Percentiles rank a stretch among this genome's conserved stretches.
Evolutionary conservation across 331 rosid genomes (phyloP).

Genomic region (Rhamnella rubrinervis): DNA sequence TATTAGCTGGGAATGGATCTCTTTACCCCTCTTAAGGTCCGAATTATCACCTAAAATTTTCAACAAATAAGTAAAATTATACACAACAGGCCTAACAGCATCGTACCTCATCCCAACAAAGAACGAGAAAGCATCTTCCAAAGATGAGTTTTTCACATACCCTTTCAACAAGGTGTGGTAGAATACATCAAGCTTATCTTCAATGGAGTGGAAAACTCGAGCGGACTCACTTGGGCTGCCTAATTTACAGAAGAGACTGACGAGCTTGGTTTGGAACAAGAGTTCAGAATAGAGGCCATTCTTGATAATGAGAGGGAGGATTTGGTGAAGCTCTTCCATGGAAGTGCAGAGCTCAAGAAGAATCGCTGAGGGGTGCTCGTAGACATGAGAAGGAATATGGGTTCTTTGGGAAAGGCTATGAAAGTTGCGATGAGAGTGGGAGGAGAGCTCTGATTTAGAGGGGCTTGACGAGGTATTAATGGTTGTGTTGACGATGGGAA

Average conservation of each 20-base stretch:
- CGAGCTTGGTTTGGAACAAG: constrained; percentile 80
- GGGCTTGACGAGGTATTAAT: constrained; percentile 1
- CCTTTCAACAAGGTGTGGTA: constrained; percentile 92
- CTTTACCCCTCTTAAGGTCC: constrained; percentile 70
- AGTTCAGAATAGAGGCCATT: constrained; percentile 71
- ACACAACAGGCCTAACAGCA: constrained; percentile 70
- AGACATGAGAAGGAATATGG: constrained; percentile 77
- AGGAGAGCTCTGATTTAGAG: not conserved
- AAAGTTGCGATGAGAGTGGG: constrained; percentile 5
- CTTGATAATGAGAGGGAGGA: constrained; percentile 64
- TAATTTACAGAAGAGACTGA: constrained; percentile 72
- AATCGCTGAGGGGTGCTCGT: constrained; percentile 76
- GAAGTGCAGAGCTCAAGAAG: constrained; percentile 85
- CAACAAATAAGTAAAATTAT: constrained; percentile 78
- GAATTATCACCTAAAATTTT: constrained; percentile 63
- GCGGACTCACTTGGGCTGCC: constrained; percentile 60
- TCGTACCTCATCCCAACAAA: constrained; percentile 60
- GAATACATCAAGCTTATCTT: constrained; percentile 65
- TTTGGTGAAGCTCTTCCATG: constrained; percentile 67
- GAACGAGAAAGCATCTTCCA: constrained; percentile 45
- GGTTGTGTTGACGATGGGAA: constrained; percentile 22
- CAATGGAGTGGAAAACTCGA: constrained; percentile 65
- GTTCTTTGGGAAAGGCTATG: constrained; percentile 57
- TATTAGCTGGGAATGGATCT: constrained; percentile 74
- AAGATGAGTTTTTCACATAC: constrained; percentile 57